Percentiles rank a stretch among this genome's conserved stretches.
Evolutionary conservation across 805 yeast genomes (phyloP).

Genomic region (Saccharomycopsis malanga): DNA sequence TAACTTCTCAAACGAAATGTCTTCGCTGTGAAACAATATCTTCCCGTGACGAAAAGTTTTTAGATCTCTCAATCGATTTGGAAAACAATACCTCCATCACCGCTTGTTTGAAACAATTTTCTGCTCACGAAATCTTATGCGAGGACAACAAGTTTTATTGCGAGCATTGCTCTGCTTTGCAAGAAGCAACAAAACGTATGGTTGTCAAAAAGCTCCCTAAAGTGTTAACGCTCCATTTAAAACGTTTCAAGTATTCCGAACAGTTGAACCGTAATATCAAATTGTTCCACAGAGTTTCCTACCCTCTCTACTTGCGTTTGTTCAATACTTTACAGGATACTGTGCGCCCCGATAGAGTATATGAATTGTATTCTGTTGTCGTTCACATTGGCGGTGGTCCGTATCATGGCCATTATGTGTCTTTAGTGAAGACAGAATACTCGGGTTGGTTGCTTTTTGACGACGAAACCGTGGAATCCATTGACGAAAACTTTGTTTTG

Average conservation of each 20-base stretch:
- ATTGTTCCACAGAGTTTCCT: constrained; percentile 75
- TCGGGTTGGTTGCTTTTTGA: constrained; percentile 91
- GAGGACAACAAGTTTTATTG: constrained; percentile 91
- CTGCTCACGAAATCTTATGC: constrained; percentile 76
- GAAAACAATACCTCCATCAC: constrained; percentile 67
- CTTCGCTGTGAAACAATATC: constrained; percentile 80
- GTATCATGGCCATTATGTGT: constrained; percentile 93
- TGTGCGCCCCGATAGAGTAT: constrained; percentile 41
- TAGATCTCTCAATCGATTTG: constrained; percentile 82
- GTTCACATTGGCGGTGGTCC: constrained; percentile 98
- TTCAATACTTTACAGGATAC: constrained; percentile 57
- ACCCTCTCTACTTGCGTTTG: constrained; percentile 65
- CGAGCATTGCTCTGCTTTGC: constrained; percentile 81
- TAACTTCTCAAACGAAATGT: constrained; percentile 86
- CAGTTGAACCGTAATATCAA: constrained; percentile 74
- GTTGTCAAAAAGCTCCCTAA: constrained; percentile 72
- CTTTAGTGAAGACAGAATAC: constrained; percentile 68
- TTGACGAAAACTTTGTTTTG: constrained; percentile 75
- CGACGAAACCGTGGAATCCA: constrained; percentile 89
- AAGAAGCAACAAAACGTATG: constrained; percentile 90
- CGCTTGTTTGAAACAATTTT: constrained; percentile 74
- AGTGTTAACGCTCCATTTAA: constrained; percentile 74
- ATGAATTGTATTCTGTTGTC: constrained; percentile 79
- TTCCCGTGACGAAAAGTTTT: constrained; percentile 74
- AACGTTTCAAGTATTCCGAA: constrained; percentile 89